Conservation (phyloP, 257 asterid genomes). For the Gentiana macrophylla region DNA sequence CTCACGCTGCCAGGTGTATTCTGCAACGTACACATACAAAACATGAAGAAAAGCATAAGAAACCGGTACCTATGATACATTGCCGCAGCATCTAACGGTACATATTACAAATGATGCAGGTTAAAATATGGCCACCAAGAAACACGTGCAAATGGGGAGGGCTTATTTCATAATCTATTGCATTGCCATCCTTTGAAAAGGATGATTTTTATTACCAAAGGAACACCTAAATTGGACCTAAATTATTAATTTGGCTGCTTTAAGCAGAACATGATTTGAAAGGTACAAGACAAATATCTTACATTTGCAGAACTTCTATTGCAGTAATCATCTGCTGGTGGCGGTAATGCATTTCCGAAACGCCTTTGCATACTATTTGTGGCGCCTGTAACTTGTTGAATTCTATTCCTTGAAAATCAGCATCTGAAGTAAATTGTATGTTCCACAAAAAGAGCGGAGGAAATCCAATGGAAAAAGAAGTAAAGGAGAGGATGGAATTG, state of each 20-base stretch:
- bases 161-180: too few species aligned
- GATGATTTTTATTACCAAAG: too few species aligned
- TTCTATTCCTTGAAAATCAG: constrained; percentile 62
- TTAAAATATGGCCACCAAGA: too few species aligned
- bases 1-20: constrained; percentile 16
- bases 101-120: too few species aligned
- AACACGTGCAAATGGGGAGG: too few species aligned
- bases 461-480: constrained; percentile 4
- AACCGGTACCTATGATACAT: too few species aligned
- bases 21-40: constrained; percentile 21
- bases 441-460: constrained; percentile 8
- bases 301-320: constrained; percentile 61
- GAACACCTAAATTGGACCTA: too few species aligned
- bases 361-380: constrained; percentile 54
- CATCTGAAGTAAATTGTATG: constrained; percentile 24
- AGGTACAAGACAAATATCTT: constrained; percentile 21
- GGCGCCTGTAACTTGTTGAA: constrained; percentile 66
- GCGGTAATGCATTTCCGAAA: constrained; percentile 70
- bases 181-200: too few species aligned
- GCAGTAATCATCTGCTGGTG: constrained; percentile 78
- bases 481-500: too few species aligned
- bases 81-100: too few species aligned
- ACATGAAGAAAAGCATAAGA: background rate
- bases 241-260: too few species aligned
- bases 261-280: background rate